Conservation (phyloP, 2,329 filamentous ascomycete genomes). For the Pseudogymnoascus pannorum region DNA sequence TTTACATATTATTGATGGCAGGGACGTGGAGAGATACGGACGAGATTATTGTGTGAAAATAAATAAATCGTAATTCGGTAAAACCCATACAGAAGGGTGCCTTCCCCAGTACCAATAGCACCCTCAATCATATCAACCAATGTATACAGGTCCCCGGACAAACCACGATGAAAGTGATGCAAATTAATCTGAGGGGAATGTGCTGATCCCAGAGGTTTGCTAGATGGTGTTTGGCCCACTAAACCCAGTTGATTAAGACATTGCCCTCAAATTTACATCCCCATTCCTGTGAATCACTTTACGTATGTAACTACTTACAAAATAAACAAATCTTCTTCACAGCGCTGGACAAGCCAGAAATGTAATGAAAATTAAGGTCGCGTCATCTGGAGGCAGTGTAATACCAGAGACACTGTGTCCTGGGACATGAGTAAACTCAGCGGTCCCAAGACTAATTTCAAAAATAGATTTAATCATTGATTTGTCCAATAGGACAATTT, state of each 20-base stretch:
- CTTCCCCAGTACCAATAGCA: neutral
- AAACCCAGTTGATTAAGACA: too few species aligned
- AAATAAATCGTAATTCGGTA: neutral
- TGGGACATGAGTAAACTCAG: slow-evolving; percentile 65
- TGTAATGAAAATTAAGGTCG: slow-evolving; percentile 56
- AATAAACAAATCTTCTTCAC: slow-evolving; percentile 46
- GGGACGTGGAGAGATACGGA: neutral
- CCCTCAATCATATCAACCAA: slow-evolving; percentile 9
- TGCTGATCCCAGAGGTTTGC: neutral
- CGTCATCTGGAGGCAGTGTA: slow-evolving; percentile 68
- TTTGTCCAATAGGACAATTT: slow-evolving; percentile 64
- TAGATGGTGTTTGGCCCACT: too few species aligned
- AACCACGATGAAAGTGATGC: neutral
- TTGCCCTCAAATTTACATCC: neutral
- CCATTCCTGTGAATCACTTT: neutral
- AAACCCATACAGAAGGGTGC: neutral
- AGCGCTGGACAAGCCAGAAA: slow-evolving; percentile 42
- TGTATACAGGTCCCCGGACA: too few species aligned
- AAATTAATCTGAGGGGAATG: neutral
- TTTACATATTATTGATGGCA: neutral
- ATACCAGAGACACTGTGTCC: slow-evolving; percentile 67
- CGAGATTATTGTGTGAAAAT: neutral
- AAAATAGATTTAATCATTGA: slow-evolving; percentile 82
- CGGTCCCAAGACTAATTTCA: slow-evolving; percentile 46
- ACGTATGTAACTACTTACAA: neutral